phyloP scores from a whole-genome alignment of 139 green algal species.

The Chlamydomonas applanata region DNA sequence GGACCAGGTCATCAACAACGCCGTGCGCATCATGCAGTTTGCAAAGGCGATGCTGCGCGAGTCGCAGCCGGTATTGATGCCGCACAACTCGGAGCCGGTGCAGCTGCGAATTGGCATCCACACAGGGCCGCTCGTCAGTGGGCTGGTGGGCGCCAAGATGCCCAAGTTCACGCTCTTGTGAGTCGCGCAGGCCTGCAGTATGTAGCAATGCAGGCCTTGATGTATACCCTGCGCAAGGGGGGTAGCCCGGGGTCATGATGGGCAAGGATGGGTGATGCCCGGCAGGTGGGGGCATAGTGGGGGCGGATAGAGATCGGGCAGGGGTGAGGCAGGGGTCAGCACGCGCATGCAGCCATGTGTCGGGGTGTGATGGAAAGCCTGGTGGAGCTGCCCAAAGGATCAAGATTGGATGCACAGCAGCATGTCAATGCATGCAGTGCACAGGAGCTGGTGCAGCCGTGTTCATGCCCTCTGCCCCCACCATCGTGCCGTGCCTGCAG shows the following conservation, averaged over 20 bases:
- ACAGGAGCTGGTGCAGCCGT: background rate
- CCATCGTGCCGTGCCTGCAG: background rate
- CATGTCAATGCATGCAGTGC: background rate
- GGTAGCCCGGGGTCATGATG: too few relatives aligned
- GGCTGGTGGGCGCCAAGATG: constrained; percentile 51
- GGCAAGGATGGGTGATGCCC: too few relatives aligned
- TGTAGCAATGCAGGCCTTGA: too few relatives aligned
- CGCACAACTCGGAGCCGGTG: constrained; percentile 42
- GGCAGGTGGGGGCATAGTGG: too few relatives aligned
- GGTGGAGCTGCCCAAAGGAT: too few relatives aligned
- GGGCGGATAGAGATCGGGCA: too few relatives aligned
- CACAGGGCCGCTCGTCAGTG: constrained; percentile 34
- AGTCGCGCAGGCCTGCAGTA: constrained; percentile 5
- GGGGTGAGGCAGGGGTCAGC: too few relatives aligned
- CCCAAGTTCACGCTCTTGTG: constrained; percentile 56
- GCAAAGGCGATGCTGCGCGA: constrained; percentile 49
- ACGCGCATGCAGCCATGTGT: too few relatives aligned
- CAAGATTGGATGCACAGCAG: constrained; percentile 19
- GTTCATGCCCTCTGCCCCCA: background rate
- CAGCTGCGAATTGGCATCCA: constrained; percentile 51
- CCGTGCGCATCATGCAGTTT: constrained; percentile 45
- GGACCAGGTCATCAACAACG: constrained; percentile 23
- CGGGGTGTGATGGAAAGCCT: too few relatives aligned
- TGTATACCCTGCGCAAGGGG: too few relatives aligned
- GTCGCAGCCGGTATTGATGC: constrained; percentile 38